Base-by-base conservation (phyloP, 495 filamentous ascomycete genomes). In the Clohesyomyces aquaticus region DNA sequence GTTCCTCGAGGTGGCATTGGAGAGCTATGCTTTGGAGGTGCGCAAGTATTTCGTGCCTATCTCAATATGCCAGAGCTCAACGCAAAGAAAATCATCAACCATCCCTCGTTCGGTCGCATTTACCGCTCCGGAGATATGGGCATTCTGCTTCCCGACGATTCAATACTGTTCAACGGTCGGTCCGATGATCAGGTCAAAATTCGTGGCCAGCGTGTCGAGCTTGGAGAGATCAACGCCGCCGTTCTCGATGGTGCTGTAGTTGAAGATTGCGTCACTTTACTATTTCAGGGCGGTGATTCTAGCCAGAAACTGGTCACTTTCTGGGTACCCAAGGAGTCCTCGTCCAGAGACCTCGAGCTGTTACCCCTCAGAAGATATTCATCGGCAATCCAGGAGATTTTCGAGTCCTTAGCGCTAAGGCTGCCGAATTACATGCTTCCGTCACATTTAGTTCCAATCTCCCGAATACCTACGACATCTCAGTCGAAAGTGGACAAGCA, bases 141-240 rank as follows among this genome's bases (percentile, higher is more conserved):
- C 0, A 78, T 89, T 26, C 76, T 93, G 71, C 80, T 93, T 21
- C 77, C 83, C 0, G 87, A 92, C 71, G 87, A 88, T 0, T 82
- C 82, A 6, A 77, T 91, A 28, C 80, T 89, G 26, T 91, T 91
- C 64, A 75, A 85, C n/a, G 88, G 90, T 14, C 82, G 91, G 16
- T 77, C 83, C 0, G 90, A 95, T 66, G 88, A 88, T 48, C 91
- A 93, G 77, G 84, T 93, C 69, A 96, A 94, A 66, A 78, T 96
- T 25, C 83, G 90, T 22, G 91, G 91, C 1, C 86, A 92, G 63
- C 82, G 90, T 8, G 84, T 93, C 4, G 90, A 93, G 28, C 80
- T 93, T 6, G 84, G 82, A 2, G 93, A 97, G 73, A 88, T 96
- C 35, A 88, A 84, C 49, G 74, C 76, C n/a, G 73, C 72, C 18